phyloP scores from a whole-genome alignment of 208 protist species.

The Zelonia costaricensis region DNA sequence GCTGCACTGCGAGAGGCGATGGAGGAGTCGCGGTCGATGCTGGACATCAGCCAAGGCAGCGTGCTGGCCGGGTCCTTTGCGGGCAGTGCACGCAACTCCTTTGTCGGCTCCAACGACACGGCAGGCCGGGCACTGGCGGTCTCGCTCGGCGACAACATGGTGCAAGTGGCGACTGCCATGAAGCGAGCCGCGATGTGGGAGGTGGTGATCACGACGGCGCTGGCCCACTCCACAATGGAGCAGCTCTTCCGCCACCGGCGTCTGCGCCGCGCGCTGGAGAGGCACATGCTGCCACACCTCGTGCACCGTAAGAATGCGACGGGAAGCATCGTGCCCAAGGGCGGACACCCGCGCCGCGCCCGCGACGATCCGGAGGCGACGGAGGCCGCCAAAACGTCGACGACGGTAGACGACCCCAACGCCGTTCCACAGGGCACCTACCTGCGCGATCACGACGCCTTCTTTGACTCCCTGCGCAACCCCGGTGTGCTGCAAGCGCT shows the following conservation, averaged over 20 bases:
- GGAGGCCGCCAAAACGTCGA: not conserved
- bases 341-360: not conserved
- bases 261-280: slow-evolving; percentile 61
- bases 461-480: slow-evolving; percentile 67
- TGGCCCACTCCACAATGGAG: slow-evolving; percentile 41
- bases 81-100: not conserved
- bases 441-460: slow-evolving; percentile 50
- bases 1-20: slow-evolving; percentile 27
- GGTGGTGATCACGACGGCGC: slow-evolving; percentile 41
- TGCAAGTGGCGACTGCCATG: slow-evolving; percentile 49
- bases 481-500: slow-evolving; percentile 59
- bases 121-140: slow-evolving; percentile 7
- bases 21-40: slow-evolving; percentile 18
- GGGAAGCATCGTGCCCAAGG: slow-evolving; percentile 37
- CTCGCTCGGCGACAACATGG: slow-evolving; percentile 35
- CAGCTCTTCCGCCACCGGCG: slow-evolving; percentile 46
- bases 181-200: slow-evolving; percentile 87
- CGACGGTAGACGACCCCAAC: slow-evolving; percentile 4
- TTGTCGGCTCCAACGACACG: slow-evolving; percentile 5
- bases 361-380: not conserved
- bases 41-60: slow-evolving; percentile 1
- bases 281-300: slow-evolving; percentile 65
- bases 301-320: slow-evolving; percentile 49
- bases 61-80: not conserved
- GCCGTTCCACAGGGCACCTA: slow-evolving; percentile 41